Conservation (phyloP, 768 basidiomycete genomes). For the Tricholomella constricta region DNA sequence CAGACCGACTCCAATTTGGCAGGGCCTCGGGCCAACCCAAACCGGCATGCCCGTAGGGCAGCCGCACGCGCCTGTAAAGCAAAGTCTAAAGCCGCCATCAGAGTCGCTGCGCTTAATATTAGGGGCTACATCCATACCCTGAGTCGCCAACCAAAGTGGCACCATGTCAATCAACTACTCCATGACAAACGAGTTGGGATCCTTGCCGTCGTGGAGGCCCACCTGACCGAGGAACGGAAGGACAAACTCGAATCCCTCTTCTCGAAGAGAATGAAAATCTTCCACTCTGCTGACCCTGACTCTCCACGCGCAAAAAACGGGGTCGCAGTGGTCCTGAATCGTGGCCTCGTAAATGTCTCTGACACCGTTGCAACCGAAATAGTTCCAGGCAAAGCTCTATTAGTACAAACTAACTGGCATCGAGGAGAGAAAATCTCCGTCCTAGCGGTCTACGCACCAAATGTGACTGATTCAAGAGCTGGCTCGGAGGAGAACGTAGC, state of each 20-base stretch:
- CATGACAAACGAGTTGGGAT: slow-evolving; percentile 1
- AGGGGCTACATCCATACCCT: background rate
- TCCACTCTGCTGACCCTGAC: background rate
- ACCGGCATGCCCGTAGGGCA: background rate
- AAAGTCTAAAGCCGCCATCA: slow-evolving; percentile 5
- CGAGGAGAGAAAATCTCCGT: background rate
- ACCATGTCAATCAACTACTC: slow-evolving; percentile 5
- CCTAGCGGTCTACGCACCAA: background rate
- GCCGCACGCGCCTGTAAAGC: background rate
- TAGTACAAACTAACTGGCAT: slow-evolving; percentile 4
- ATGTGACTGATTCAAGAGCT: background rate
- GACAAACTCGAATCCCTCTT: background rate
- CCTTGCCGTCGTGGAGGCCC: background rate
- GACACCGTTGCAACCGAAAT: background rate
- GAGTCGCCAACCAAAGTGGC: background rate
- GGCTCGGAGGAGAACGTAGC: background rate
- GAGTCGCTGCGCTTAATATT: slow-evolving; percentile 4
- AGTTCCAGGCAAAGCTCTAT: background rate
- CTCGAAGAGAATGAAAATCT: background rate
- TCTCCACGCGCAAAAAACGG: background rate
- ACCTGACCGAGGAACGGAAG: background rate
- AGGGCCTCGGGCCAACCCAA: slow-evolving; percentile 10
- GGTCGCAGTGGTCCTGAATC: slow-evolving; percentile 1
- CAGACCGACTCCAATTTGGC: background rate
- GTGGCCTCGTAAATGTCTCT: background rate